Percentiles rank a stretch among this genome's conserved stretches.
phyloP scores from a whole-genome alignment of 2,329 filamentous ascomycete species.

The Neopestalotiopsis sp. region DNA sequence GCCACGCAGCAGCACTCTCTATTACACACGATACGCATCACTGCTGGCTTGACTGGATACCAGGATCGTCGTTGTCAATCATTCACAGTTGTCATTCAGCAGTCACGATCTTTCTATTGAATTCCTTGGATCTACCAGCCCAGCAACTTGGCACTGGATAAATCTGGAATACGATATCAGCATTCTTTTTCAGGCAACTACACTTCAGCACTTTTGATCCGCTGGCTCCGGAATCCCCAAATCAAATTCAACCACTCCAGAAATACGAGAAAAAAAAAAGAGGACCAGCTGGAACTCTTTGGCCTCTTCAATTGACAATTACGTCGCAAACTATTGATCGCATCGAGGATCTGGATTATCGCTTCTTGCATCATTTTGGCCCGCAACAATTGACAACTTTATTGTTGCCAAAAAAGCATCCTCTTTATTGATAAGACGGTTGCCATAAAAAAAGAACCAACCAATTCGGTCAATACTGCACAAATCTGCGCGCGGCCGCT shows the following conservation, averaged over 20 bases:
- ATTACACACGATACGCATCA: neutral
- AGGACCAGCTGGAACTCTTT: neutral
- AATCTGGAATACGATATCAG: neutral
- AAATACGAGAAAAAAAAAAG: constrained; percentile 12
- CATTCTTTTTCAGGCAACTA: constrained; percentile 8
- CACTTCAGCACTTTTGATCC: neutral
- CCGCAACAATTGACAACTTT: neutral
- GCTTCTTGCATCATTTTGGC: neutral
- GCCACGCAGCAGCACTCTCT: constrained; percentile 2
- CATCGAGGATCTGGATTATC: neutral
- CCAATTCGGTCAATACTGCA: neutral
- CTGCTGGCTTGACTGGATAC: neutral
- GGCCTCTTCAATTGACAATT: neutral
- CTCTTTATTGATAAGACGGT: neutral
- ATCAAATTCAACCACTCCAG: neutral
- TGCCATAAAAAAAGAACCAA: neutral
- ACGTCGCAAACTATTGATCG: neutral
- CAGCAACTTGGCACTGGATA: neutral
- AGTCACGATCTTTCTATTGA: constrained; percentile 4
- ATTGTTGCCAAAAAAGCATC: neutral
- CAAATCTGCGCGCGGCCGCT: neutral
- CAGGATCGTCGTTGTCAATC: neutral
- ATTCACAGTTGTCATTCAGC: neutral
- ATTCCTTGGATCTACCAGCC: constrained; percentile 11
- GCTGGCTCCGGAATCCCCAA: constrained; percentile 18